Conservation (phyloP, 2,329 filamentous ascomycete genomes). For the Colletotrichum abscissum region DNA sequence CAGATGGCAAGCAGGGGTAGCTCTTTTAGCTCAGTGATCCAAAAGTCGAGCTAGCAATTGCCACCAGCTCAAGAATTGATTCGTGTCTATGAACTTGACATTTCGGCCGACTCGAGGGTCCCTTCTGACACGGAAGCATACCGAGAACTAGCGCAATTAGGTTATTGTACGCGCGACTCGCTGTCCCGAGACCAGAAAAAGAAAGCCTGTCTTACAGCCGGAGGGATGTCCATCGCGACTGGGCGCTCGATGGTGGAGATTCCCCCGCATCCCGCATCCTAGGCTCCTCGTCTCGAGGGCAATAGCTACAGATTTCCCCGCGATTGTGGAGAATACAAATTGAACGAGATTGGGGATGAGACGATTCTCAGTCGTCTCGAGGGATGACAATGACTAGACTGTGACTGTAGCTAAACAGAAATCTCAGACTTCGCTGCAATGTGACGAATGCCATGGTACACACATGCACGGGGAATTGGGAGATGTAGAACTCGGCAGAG, state of each 20-base stretch:
- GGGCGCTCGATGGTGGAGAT: constrained; percentile 6
- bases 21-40: no score
- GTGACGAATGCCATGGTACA: no score
- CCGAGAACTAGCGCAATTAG: no score
- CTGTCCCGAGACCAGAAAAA: no score
- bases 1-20: no score
- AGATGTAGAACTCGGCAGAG: no score
- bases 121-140: neutral
- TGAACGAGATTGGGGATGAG: neutral
- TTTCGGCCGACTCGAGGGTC: neutral
- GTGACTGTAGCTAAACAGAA: no score
- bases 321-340: constrained; percentile 5
- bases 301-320: constrained; percentile 10
- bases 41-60: no score
- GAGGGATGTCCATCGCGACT: neutral
- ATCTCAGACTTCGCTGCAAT: no score
- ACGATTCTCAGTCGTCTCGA: constrained; percentile 8
- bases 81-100: neutral
- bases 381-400: neutral
- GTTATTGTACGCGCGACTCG: no score
- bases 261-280: constrained; percentile 27
- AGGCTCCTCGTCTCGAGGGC: constrained; percentile 27
- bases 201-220: no score
- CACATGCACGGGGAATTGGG: no score
- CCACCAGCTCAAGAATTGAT: neutral